Evolutionary conservation across 179 eudicot species (phyloP), one percentile per base, ranked within the genome.

Genomic region (Pouteria campechiana): DNA sequence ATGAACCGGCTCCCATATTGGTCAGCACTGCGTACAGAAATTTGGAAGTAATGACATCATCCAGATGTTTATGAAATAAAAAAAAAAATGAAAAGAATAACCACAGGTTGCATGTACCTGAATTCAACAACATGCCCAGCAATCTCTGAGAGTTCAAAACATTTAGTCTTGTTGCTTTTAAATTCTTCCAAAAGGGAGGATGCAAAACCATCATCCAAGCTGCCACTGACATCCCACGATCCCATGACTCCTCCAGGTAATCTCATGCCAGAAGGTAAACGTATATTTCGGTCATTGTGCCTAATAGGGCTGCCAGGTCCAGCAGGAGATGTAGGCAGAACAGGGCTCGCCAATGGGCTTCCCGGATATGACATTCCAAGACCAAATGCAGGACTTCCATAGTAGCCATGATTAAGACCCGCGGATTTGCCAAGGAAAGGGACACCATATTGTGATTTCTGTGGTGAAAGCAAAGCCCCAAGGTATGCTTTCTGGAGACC

Each of bases 1-100:
- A 86, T 82, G 53, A 83, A 86, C 33, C 96, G 78, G 63, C 96
- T 86, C 28, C 96, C 96, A 54, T 76, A 86, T 54, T 86, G 96
- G 55, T 86, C 96, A 29, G 89, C 82, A 65, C 96, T 86, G 80
- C 60, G 41, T 35, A 46, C 5, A 50, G n/a, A 57, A 34, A 17
- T 54, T n/a, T 35, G 20, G 0, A 30, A 27, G 17, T 30, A 28
- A 55, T 22, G n/a, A n/a, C n/a, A n/a, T n/a, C n/a, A n/a, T n/a
- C n/a, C n/a, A n/a, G n/a, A n/a, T n/a, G n/a, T n/a, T n/a, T n/a
- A n/a, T n/a, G n/a, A n/a, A n/a, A n/a, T n/a, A n/a, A 23, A 16
- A 19, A 10, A 22, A 33, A 6, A 8, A 1, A 41, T 29, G 18
- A 9, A 43, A 30, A 22, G 30, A 25, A 30, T 4, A 43, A 17